phyloP scores from a whole-genome alignment of 768 basidiomycete species.

The Lactifluus piperatus region DNA sequence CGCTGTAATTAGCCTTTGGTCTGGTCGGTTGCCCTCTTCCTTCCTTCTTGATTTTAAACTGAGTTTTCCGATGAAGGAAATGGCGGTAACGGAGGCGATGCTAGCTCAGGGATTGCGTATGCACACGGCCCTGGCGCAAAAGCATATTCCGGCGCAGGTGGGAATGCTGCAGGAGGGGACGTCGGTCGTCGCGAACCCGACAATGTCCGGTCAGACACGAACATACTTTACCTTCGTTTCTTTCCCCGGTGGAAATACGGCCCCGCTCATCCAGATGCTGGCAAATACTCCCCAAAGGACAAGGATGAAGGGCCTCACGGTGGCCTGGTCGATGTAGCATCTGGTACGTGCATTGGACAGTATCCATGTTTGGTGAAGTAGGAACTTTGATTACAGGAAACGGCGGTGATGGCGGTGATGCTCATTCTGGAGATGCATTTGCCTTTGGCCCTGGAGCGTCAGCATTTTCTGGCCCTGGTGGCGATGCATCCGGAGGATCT shows the following conservation, averaged over 20 bases:
- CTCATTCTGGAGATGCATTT: constrained; percentile 3
- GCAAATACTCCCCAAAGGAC: neutral
- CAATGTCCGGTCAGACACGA: neutral
- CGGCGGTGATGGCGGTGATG: constrained; percentile 11
- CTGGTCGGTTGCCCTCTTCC: constrained; percentile 9
- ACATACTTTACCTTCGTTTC: neutral
- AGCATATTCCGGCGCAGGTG: constrained; percentile 8
- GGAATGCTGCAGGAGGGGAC: constrained; percentile 10
- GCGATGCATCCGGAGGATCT: neutral
- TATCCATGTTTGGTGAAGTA: neutral
- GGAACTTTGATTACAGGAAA: neutral
- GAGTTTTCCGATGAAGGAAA: constrained; percentile 6
- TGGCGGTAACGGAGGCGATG: constrained; percentile 20
- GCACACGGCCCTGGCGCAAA: constrained; percentile 7
- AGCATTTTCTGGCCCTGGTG: constrained; percentile 1
- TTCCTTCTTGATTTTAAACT: neutral
- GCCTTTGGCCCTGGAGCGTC: neutral
- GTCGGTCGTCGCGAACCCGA: neutral
- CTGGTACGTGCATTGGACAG: constrained; percentile 3
- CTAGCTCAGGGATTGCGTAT: constrained; percentile 6
- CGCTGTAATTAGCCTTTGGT: constrained; percentile 10
- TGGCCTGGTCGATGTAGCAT: neutral
- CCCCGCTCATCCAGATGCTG: neutral
- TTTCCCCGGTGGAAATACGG: neutral
- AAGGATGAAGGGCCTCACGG: neutral